Base-by-base conservation (phyloP, 2,329 filamentous ascomycete genomes). In the Elsinoe perseae region DNA sequence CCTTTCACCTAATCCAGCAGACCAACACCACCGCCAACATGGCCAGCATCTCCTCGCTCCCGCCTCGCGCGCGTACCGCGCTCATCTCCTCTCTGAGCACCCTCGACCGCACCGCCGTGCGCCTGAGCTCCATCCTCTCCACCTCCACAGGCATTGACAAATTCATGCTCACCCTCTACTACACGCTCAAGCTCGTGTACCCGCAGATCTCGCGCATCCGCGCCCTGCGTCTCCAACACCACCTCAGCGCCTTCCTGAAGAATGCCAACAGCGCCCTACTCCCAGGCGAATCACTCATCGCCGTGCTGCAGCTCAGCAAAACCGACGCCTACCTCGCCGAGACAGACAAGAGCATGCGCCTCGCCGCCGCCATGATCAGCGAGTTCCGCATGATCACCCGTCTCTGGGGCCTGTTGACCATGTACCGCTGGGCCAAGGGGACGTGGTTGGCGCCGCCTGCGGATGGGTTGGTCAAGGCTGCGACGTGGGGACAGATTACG, bases 331-430 rank as follows among this genome's bases (percentile, higher is more conserved):
- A 34, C 4, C 65, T 73, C 18, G 68, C 65, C 1, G 64, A 68
- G 21, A 59, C 64, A 0, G 65, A 68, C 3, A 64, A 64, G 1
- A 64, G 65, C 12, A 64, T 69, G 5, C 73, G 71, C 58, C 66
- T 70, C 12, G 76, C 95, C 12, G 81, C 83, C 16, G 77, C 72
- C 30, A 74, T 92, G 54, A 76, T 93, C 46, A 78, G 78, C 62
- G 87, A 93, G 66, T 81, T 83, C 59, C 78, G 87, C 59, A 85
- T 84, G 58, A 88, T 91, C 67, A 73, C 81, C 60, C 80, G 90
- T 0, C 77, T 96, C 27, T 95, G 88, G 85, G 85, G 83, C 0
- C 68, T 91, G 64, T 64, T 95, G 66, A 83, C 83, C 52, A 76
- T 95, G 69, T 87, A 88, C 70, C 75, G 84, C 61, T 86, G 84